Evolutionary conservation across 306 rosid species (phyloP).

Genomic region (Neltuma alba): DNA sequence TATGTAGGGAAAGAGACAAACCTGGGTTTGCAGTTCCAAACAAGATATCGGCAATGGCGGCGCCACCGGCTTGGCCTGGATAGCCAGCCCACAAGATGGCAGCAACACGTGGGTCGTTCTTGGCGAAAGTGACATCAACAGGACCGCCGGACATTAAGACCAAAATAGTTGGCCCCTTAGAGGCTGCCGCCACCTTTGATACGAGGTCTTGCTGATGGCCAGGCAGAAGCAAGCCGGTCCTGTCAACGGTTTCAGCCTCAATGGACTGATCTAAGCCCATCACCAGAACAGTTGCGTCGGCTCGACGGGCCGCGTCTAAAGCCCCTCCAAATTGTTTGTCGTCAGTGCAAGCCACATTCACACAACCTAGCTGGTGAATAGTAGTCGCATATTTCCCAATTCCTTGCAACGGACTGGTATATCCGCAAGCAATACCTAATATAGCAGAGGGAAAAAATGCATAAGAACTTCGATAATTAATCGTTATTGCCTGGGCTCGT

Average conservation of each 20-base stretch:
- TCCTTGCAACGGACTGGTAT: constrained; percentile 73
- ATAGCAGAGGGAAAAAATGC: neutral
- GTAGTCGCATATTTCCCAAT: constrained; percentile 49
- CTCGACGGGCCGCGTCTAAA: constrained; percentile 53
- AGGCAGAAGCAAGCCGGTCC: constrained; percentile 65
- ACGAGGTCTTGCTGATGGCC: constrained; percentile 77
- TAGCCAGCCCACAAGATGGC: no score
- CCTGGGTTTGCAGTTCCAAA: no score
- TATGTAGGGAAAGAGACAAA: constrained; percentile 9
- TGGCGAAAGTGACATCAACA: no score
- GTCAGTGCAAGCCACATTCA: constrained; percentile 53
- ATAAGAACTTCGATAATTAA: no score
- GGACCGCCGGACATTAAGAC: no score
- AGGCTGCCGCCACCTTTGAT: no score
- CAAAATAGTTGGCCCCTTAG: no score
- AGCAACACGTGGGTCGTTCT: no score
- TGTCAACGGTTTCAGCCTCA: constrained; percentile 73
- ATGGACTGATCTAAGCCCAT: constrained; percentile 82
- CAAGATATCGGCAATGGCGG: no score
- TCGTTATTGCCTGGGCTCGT: neutral
- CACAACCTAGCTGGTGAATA: constrained; percentile 60
- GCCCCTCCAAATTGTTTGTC: constrained; percentile 55
- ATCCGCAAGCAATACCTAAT: constrained; percentile 69
- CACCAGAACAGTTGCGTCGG: constrained; percentile 66
- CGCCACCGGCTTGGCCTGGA: no score